phyloP scores from a whole-genome alignment of 306 rosid species.

The Rosa lucieae region DNA sequence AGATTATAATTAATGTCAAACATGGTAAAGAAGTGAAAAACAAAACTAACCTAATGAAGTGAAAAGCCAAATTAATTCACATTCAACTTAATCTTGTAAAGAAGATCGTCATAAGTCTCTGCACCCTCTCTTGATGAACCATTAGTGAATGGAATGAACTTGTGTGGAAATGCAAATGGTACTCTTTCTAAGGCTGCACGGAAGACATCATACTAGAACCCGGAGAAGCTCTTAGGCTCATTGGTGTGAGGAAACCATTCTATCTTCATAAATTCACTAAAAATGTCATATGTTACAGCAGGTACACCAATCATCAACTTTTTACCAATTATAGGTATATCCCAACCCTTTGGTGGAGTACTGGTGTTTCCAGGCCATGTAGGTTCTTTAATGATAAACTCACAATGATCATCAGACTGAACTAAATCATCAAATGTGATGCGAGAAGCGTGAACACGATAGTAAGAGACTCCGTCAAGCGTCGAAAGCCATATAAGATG shows the following conservation, averaged over 20 bases:
- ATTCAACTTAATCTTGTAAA: constrained; percentile 23
- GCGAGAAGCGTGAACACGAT: no score
- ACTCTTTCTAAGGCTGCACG: constrained; percentile 22
- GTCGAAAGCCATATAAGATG: no score
- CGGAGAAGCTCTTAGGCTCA: constrained; percentile 23
- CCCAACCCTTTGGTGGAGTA: constrained; percentile 35
- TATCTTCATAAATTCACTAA: constrained; percentile 25
- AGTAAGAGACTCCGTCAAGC: no score
- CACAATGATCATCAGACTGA: background rate
- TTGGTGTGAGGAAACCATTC: constrained; percentile 9
- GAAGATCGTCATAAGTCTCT: constrained; percentile 27
- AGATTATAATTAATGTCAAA: background rate
- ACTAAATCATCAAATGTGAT: background rate
- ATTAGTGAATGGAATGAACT: constrained; percentile 13
- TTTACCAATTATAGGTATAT: constrained; percentile 22
- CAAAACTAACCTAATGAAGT: no score
- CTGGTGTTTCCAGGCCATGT: constrained; percentile 45
- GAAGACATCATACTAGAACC: constrained; percentile 38
- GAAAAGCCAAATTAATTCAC: background rate
- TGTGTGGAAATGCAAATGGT: constrained; percentile 31
- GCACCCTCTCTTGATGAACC: constrained; percentile 21
- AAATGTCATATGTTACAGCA: background rate
- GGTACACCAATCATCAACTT: constrained; percentile 44
- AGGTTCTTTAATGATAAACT: constrained; percentile 15
- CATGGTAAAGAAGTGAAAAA: background rate